Conservation (phyloP, 2,329 filamentous ascomycete species). For the Anthostomella pinea region DNA sequence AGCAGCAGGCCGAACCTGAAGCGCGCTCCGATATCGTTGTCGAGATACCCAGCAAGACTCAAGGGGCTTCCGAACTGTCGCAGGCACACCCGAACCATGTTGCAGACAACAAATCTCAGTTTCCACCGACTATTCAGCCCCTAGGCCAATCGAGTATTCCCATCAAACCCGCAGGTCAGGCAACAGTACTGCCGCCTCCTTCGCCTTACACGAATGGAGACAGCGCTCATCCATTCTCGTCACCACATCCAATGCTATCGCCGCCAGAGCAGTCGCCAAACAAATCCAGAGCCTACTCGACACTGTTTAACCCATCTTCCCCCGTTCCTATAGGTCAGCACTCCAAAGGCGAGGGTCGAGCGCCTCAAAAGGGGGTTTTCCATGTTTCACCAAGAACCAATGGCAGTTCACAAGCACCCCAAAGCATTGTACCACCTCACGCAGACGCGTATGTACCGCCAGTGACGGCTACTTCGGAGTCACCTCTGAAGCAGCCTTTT, state of each 20-base stretch:
- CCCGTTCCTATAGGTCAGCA: constrained; percentile 17
- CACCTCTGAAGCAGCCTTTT: constrained; percentile 27
- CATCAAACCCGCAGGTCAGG: constrained; percentile 27
- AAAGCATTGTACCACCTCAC: constrained; percentile 20
- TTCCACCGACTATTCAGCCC: constrained; percentile 17
- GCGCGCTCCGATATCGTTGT: constrained; percentile 14
- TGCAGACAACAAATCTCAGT: constrained; percentile 15
- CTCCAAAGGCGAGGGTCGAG: constrained; percentile 18
- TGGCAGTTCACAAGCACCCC: constrained; percentile 16
- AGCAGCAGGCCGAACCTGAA: constrained; percentile 10
- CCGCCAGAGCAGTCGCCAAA: constrained; percentile 41
- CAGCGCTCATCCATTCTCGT: constrained; percentile 40
- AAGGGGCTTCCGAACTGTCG: constrained; percentile 11
- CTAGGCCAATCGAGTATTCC: constrained; percentile 23
- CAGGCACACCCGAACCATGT: constrained; percentile 7
- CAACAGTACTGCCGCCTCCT: constrained; percentile 22
- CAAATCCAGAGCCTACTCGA: constrained; percentile 39
- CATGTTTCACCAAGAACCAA: constrained; percentile 27
- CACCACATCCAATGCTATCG: constrained; percentile 40
- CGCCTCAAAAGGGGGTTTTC: constrained; percentile 32
- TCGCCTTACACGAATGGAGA: constrained; percentile 31
- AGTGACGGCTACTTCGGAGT: constrained; percentile 23
- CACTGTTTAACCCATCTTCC: constrained; percentile 34
- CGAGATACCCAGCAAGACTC: constrained; percentile 20
- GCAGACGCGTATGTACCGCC: constrained; percentile 18